Evolutionary conservation across 495 filamentous ascomycete genomes (phyloP), one percentile per base, ranked within the genome.

Genomic region (Evansstolkia leycettana): DNA sequence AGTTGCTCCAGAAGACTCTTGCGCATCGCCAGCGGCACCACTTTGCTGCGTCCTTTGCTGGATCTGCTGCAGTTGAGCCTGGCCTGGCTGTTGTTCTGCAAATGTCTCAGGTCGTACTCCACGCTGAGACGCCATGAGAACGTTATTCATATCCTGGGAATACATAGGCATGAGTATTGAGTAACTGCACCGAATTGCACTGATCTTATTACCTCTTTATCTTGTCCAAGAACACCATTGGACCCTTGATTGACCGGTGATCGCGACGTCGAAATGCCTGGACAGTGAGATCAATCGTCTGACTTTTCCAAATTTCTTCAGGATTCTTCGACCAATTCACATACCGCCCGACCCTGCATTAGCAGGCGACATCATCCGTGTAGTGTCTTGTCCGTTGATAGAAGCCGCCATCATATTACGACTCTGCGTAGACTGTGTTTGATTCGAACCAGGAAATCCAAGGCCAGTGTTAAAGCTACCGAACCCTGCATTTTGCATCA

Each of bases 401-500:
- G 56, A 43, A 18, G 40, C 39, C 2, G 51, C 37, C 17, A 53
- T 45, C 28, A 57, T 32, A 28, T 38, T 54, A 24, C 55, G 57
- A 37, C 27, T 47, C 34, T 53, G 51, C 0, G 50, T 31, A 28
- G 55, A 41, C 19, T 55, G 51, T 17, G 32, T 23, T n/a, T 29
- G 28, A 15, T 29, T 47, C 28, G 46, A 42, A 19, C 44, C 47
- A 13, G 52, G 37, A 41, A 76, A 74, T 17, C 48, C 53, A 47
- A 65, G 54, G 28, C 64, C 58, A 46, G 58, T 60, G 16, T 57
- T 53, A 42, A 68, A 74, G 36, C 59, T 60, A 17, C 75, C 75
- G 51, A 84, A 83, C 1, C 68, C 74, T 23, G 80, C 60, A 48
- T 64, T 70, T 41, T 78, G 79, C 58, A 80, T 75, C 52, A 85